Percentiles rank a stretch among this genome's conserved stretches.
These are phyloP conservation scores for Austroboletus festivus DNA, from an alignment of 768 basidiomycete species.

Conservation along the genomic window DNA sequence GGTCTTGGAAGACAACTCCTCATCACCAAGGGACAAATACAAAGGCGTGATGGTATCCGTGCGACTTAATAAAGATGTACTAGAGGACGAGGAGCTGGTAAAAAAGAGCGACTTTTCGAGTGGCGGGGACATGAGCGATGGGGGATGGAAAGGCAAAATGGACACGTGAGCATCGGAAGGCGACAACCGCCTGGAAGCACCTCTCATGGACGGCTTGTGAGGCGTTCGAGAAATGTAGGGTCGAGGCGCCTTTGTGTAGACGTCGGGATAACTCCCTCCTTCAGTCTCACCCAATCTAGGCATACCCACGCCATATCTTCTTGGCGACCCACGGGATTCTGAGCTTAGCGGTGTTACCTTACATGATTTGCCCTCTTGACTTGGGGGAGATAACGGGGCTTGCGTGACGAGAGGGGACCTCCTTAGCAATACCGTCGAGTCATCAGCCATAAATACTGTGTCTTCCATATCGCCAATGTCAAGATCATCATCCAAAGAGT, in stretches of 20 bases:
- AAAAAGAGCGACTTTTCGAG: slow-evolving; percentile 59
- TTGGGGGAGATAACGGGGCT: neutral
- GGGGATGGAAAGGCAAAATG: slow-evolving; percentile 54
- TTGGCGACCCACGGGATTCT: neutral
- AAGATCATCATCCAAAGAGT: slow-evolving; percentile 2
- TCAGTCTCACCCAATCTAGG: neutral
- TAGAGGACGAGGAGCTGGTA: slow-evolving; percentile 24
- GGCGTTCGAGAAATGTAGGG: slow-evolving; percentile 10
- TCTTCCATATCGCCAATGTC: neutral
- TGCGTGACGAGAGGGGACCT: neutral
- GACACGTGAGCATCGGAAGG: slow-evolving; percentile 32
- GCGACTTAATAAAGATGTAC: slow-evolving; percentile 13
- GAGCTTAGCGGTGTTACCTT: slow-evolving; percentile 10
- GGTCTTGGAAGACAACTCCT: slow-evolving; percentile 14
- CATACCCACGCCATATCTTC: neutral
- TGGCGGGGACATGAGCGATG: slow-evolving; percentile 53
- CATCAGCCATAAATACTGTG: neutral
- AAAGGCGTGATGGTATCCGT: neutral
- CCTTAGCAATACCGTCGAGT: neutral
- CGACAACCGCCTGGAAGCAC: slow-evolving; percentile 10
- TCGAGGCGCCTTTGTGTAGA: slow-evolving; percentile 17
- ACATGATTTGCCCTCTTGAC: neutral
- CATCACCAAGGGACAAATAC: neutral
- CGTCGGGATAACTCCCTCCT: slow-evolving; percentile 4
- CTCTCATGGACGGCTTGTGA: neutral